Evolutionary conservation across 2,329 filamentous ascomycete genomes (phyloP).

Genomic region (Alternaria triticina): DNA sequence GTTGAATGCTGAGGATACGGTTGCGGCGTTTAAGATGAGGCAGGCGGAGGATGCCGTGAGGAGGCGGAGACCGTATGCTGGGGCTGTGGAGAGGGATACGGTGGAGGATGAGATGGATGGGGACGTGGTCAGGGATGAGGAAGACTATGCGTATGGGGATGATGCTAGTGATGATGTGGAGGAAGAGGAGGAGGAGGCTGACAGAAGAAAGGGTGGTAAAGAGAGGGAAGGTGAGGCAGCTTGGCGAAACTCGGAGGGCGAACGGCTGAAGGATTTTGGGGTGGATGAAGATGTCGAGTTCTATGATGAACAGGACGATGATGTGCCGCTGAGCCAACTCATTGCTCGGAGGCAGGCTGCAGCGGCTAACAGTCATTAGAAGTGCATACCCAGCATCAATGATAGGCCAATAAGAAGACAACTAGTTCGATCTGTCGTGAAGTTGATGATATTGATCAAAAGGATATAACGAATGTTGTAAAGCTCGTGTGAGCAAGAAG

Average conservation of each 20-base stretch:
- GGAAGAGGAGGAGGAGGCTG: slow-evolving; percentile 19
- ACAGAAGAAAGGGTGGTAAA: slow-evolving; percentile 18
- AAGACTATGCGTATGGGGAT: slow-evolving; percentile 31
- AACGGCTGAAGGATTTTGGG: slow-evolving; percentile 76
- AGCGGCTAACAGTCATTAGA: slow-evolving; percentile 2
- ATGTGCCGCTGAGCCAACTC: slow-evolving; percentile 74
- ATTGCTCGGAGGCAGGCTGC: slow-evolving; percentile 48
- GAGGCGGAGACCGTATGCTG: slow-evolving; percentile 51
- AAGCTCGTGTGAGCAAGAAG: slow-evolving; percentile 23
- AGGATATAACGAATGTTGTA: slow-evolving; percentile 16
- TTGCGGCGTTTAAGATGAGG: slow-evolving; percentile 61
- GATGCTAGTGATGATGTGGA: slow-evolving; percentile 20
- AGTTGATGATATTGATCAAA: not conserved
- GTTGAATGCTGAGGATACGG: slow-evolving; percentile 50
- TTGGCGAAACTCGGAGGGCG: slow-evolving; percentile 79
- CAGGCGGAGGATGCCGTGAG: slow-evolving; percentile 59
- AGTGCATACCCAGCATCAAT: not conserved
- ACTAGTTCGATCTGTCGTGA: not conserved
- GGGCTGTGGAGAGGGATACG: slow-evolving; percentile 44
- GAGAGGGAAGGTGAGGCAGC: slow-evolving; percentile 59
- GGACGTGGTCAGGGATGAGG: slow-evolving; percentile 13
- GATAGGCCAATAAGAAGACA: not conserved
- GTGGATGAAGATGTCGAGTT: slow-evolving; percentile 79
- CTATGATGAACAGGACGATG: slow-evolving; percentile 67
- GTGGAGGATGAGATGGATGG: slow-evolving; percentile 3